Base-by-base conservation (phyloP, 2,329 filamentous ascomycete genomes). In the Pezicula carpinea region DNA sequence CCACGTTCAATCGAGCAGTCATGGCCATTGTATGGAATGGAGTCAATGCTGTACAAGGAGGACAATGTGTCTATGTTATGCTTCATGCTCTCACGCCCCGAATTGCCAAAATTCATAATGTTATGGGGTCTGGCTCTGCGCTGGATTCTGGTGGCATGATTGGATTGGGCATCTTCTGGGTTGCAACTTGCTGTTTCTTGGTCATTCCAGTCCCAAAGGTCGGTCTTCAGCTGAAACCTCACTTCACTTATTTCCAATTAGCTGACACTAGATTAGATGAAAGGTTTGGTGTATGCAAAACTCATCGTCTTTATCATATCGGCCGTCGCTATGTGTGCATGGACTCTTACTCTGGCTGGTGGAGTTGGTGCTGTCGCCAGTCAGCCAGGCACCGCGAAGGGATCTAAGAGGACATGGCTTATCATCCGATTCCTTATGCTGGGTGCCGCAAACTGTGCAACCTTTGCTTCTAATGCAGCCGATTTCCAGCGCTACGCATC, bases 21-120 rank as follows among this genome's bases (percentile, higher is more conserved):
- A 71, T 72, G 68, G 63, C 69, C 2, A 67, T 71, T 43, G 69
- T 73, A 4, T 73, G 69, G 69, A 70, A 69, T 39, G 69, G 69
- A 2, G 67, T 72, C 2, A 71, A 69, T 38, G 57, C 59, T 0
- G 56, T 60, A 32, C 55, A 60, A 47, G 54, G 57, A 19, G 59
- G 53, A 3, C 63, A 68, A 53, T 68, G 66, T 50, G 48, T 69
- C 31, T 67, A 67, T 53, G 64, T 67, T 11, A 67, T 72, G 55
- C 59, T 73, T 2, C 66, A 71, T 49, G 64, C 70, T 17, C 61
- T 73, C 13, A 69, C 67, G 22, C 70, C 70, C 2, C 59, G 58
- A 8, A 69, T 72, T 43, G 66, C 64, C 1, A 53, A 59, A 3
- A 64, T 73, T 6, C 64, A 61, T 0, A 68, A 73, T 47, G 60